Base-by-base conservation (phyloP, 2,329 filamentous ascomycete genomes). In the Penicillium italicum region DNA sequence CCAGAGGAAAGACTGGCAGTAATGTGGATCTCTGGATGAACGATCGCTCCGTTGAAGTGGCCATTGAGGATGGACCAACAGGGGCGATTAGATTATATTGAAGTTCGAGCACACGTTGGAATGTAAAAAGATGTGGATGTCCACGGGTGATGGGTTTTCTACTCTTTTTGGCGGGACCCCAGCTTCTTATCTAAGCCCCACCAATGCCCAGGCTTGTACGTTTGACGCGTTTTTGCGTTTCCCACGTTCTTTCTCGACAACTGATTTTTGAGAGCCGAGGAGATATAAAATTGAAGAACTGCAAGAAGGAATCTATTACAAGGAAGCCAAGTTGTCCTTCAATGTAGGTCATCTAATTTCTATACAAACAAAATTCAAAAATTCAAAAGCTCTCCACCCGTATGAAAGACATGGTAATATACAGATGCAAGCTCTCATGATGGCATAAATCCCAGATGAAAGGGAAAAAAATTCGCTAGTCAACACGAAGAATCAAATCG, bases 401-500 rank as follows among this genome's bases (percentile, higher is more conserved):
- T 42, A 48, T 47, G n/a, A 40, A 26, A 37, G 36, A 43, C 28
- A 43, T 33, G 14, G 11, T 36, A 44, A 46, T 38, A 20, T 36
- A 37, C 52, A 33, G 33, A 37, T n/a, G 16, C 12, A 26, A 26
- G 14, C 4, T 34, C 30, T n/a, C 43, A 45, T 20, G 11, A 10
- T 12, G 24, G 3, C 28, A 33, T 24, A 24, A 45, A 45, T 33
- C 9, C 30, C 22, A n/a, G 9, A 11, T 11, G 5, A 38, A 46
- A 57, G 11, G n/a, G 22, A 37, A 16, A 22, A 6, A 18, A 22
- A 11, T 9, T 28, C 33, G 16, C 66, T 50, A 70, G 41, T 72
- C 69, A 40, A 72, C 69, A 26, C 62, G 64, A 6, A 72, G 55
- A 34, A 70, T 69, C 56, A 73, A 53, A 57, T 73, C 69, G 12